These are phyloP conservation scores for Beauveria sp. DNA, from an alignment of 2,329 filamentous ascomycete species.

Conservation along the genomic window DNA sequence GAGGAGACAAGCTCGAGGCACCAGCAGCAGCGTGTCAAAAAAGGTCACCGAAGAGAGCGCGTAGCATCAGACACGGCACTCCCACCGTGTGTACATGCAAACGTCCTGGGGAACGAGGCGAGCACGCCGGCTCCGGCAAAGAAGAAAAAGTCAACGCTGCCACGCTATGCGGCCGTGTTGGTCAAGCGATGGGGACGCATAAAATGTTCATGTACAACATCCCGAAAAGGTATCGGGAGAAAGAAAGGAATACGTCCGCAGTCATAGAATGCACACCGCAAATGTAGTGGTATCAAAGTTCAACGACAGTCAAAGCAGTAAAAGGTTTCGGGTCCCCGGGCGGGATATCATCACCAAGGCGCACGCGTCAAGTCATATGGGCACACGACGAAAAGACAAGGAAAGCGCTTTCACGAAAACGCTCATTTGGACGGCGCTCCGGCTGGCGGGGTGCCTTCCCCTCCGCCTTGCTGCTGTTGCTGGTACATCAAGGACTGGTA, in stretches of 20 bases:
- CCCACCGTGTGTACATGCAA: background rate
- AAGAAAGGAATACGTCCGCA: background rate
- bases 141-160: background rate
- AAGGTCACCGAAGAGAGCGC: background rate
- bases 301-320: background rate
- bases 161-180: background rate
- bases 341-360: background rate
- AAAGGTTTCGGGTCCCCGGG: background rate
- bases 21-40: background rate
- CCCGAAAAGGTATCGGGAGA: background rate
- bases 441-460: slow-evolving; percentile 20
- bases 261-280: background rate
- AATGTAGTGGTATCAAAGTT: background rate
- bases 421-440: slow-evolving; percentile 24
- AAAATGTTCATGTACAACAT: background rate
- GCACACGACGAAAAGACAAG: background rate
- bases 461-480: slow-evolving; percentile 32
- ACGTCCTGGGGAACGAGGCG: background rate
- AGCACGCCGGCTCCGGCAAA: background rate
- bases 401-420: slow-evolving; percentile 22
- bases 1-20: background rate
- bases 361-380: background rate
- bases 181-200: too few species aligned
- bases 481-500: slow-evolving; percentile 57
- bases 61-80: background rate